A percentile compares a stretch with the other conserved stretches of the same genome.
Conservation (phyloP, 176 grass and related monocot genomes). For the Oryza punctata region DNA sequence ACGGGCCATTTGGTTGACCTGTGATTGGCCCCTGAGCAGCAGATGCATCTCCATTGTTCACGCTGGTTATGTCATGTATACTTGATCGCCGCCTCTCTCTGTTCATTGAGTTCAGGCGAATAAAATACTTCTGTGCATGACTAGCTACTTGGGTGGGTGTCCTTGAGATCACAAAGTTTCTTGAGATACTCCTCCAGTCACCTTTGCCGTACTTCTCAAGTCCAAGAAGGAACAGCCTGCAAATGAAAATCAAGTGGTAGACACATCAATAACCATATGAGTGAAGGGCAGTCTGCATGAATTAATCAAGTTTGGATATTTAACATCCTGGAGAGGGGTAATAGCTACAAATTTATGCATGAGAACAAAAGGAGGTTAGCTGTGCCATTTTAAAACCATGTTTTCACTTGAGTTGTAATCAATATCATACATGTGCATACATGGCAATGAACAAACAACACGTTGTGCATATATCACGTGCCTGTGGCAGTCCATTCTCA, state of each 20-base stretch:
- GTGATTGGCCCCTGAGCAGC: constrained; percentile 62
- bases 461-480: neutral
- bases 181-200: constrained; percentile 96
- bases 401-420: neutral
- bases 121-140: constrained; percentile 96
- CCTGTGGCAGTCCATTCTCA: neutral
- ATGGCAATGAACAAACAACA: neutral
- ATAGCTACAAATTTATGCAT: neutral
- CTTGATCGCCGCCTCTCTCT: constrained; percentile 87
- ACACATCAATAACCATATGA: neutral
- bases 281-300: neutral
- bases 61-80: constrained; percentile 95
- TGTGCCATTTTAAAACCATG: neutral
- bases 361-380: neutral
- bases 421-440: neutral
- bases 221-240: constrained; percentile 90
- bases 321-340: neutral
- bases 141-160: constrained; percentile 95
- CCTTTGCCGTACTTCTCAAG: constrained; percentile 98
- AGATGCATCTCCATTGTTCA: constrained; percentile 57
- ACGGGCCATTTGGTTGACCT: constrained; percentile 60
- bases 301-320: neutral
- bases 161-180: constrained; percentile 97
- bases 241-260: constrained; percentile 30
- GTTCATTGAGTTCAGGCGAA: constrained; percentile 87